Evolutionary conservation across 2,329 filamentous ascomycete genomes (phyloP), one percentile per base, ranked within the genome.

Genomic region (Clarireedia homoeocarpa): DNA sequence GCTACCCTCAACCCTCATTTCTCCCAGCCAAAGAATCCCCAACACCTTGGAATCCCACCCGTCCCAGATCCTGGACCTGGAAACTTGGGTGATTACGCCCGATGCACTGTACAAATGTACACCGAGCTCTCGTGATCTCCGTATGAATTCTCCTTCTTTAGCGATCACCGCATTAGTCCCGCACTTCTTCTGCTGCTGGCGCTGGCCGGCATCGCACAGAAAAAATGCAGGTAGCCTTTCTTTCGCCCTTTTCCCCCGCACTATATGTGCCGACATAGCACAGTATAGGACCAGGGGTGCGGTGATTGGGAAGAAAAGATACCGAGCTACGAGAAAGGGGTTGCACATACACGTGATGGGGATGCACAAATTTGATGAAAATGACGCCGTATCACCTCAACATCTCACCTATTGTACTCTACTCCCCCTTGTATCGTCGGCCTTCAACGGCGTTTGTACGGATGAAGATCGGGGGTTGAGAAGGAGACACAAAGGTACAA

Each of bases 401-500:
- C 30, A 34, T 12, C 30, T 34, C 30, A 34, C 12, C 30, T 24
- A 34, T 17, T 48, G 42, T 48, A 15, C 36, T 20, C 26, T 53
- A n/a, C 38, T 48, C 14, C 51, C 14, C 51, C 40, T 53, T 34
- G 20, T 26, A 4, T 34, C 46, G 12, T 55, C 53, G 53, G 53
- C 53, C 45, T 50, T 48, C 17, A 55, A 55, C 53, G 53, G 53
- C 38, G 23, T 51, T 48, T 20, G 20, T 20, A 23, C 53, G 53
- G 53, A 44, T 17, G 26, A 42, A 51, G 53, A 51, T 51, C 53
- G 46, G 53, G 36, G 53, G 49, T 55, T 17, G 42, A 20, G 20
- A 46, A 5, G 26, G 24, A 26, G 45, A 48, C 27, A 24, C 44
- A 27, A 45, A 49, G 27, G 51, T 14, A 34, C 30, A 34, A 34